phyloP scores from a whole-genome alignment of 768 basidiomycete genomes.

The Russula earlei region DNA sequence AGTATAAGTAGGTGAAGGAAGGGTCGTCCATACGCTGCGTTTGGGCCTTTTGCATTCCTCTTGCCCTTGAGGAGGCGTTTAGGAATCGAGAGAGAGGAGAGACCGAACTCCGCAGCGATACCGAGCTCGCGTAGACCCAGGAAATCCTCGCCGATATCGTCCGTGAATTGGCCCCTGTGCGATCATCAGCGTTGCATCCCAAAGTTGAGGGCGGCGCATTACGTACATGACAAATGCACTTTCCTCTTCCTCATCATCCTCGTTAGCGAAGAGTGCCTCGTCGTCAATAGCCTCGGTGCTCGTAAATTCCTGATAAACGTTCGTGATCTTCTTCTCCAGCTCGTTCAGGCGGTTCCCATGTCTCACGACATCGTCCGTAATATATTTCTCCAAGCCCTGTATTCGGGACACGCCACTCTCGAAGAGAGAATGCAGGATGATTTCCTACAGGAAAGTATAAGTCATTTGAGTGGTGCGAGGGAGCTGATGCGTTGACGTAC shows the following conservation, averaged over 20 bases:
- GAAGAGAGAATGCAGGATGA: conserved; percentile 82
- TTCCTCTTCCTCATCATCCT: conserved; percentile 54
- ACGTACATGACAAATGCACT: conserved; percentile 57
- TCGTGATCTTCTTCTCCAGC: conserved; percentile 76
- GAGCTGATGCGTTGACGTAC: conserved; percentile 34
- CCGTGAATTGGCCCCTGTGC: conserved; percentile 74
- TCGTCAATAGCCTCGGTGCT: conserved; percentile 45
- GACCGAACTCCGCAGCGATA: conserved; percentile 76
- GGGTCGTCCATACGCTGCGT: conserved; percentile 37
- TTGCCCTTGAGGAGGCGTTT: conserved; percentile 61
- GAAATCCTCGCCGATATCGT: conserved; percentile 86
- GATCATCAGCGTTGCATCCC: conserved; percentile 1
- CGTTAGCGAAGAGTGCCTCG: conserved; percentile 46
- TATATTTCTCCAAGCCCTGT: conserved; percentile 75
- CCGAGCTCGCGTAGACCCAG: conserved; percentile 82
- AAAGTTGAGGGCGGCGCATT: not conserved
- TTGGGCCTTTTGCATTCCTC: conserved; percentile 29
- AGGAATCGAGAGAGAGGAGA: conserved; percentile 71
- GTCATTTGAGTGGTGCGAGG: not conserved
- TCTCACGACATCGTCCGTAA: conserved; percentile 80
- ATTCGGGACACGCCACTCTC: conserved; percentile 78
- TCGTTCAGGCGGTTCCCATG: conserved; percentile 70
- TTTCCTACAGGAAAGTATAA: conserved; percentile 55
- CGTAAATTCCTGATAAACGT: conserved; percentile 66
- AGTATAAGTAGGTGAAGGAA: not conserved